Evolutionary conservation across 1,284 basidiomycete genomes (phyloP).

Genomic region (Afroboletus lepidellus): DNA sequence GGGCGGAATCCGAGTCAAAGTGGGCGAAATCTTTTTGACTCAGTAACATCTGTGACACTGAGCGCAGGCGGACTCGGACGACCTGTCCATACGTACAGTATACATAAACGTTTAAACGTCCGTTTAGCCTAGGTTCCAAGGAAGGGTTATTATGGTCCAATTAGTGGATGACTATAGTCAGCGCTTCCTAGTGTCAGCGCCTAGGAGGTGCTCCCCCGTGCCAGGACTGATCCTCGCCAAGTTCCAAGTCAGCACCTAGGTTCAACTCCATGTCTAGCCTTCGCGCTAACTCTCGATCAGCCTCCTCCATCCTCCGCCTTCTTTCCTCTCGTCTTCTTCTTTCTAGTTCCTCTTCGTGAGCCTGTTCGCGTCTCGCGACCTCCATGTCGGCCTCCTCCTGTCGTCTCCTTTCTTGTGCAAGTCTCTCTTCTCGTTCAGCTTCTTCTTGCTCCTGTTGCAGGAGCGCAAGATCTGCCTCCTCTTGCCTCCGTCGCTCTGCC

Average conservation of each 20-base stretch:
- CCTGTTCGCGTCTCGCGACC: conserved; percentile 36
- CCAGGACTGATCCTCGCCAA: conserved; percentile 8
- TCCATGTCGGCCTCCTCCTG: conserved; percentile 35
- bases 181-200: conserved; percentile 1
- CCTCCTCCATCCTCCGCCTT: conserved; percentile 23
- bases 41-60: too few species aligned
- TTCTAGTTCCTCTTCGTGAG: conserved; percentile 39
- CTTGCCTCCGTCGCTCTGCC: conserved; percentile 29
- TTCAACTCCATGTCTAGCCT: conserved; percentile 33
- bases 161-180: not conserved
- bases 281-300: conserved; percentile 31
- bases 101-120: too few species aligned
- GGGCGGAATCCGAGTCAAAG: not conserved
- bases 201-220: conserved; percentile 2
- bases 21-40: not conserved
- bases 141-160: too few species aligned
- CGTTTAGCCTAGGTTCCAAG: too few species aligned
- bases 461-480: conserved; percentile 33
- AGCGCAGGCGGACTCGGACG: too few species aligned
- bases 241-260: conserved; percentile 10
- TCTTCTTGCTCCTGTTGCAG: conserved; percentile 33
- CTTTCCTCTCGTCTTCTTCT: conserved; percentile 36
- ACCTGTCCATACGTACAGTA: too few species aligned
- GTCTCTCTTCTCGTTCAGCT: conserved; percentile 25
- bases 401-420: conserved; percentile 20